These are phyloP conservation scores for Phytophthora agathidicida DNA, from an alignment of 352 stramenopile genomes.

Conservation along the genomic window DNA sequence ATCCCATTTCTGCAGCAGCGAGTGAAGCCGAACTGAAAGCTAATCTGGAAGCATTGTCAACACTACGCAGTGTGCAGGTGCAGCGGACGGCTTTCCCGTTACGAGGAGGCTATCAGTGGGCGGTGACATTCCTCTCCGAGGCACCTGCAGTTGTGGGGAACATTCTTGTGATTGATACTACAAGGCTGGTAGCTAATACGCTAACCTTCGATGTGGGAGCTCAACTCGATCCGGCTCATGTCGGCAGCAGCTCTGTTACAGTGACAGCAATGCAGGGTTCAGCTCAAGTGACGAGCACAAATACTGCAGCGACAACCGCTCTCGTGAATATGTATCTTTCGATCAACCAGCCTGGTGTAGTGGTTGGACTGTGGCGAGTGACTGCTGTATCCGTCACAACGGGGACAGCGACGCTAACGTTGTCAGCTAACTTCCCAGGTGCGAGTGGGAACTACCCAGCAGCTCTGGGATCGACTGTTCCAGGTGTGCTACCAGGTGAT, in stretches of 20 bases:
- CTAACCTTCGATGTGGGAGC: constrained; percentile 47
- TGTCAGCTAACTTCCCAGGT: constrained; percentile 52
- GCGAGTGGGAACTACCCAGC: constrained; percentile 42
- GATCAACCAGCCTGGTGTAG: constrained; percentile 40
- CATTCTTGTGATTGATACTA: constrained; percentile 44
- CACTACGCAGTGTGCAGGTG: constrained; percentile 80
- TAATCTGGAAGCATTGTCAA: constrained; percentile 60
- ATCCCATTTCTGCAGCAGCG: constrained; percentile 59
- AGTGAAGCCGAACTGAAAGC: constrained; percentile 67
- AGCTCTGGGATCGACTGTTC: constrained; percentile 68
- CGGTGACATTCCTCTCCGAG: constrained; percentile 76
- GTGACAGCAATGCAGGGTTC: constrained; percentile 36
- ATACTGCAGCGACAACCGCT: constrained; percentile 41
- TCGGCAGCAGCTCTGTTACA: constrained; percentile 46
- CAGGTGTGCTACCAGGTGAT: constrained; percentile 51
- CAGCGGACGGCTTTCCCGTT: constrained; percentile 51
- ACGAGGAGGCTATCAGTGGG: constrained; percentile 74
- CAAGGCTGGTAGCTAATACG: constrained; percentile 40
- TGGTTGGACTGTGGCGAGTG: constrained; percentile 55
- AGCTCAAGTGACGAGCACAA: constrained; percentile 43
- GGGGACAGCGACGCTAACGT: constrained; percentile 50
- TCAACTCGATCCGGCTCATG: constrained; percentile 46
- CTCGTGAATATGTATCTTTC: constrained; percentile 61
- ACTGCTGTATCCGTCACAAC: constrained; percentile 29
- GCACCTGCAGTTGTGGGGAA: constrained; percentile 46